Evolutionary conservation across 202 grass and related monocot genomes (phyloP).

Genomic region (Schoenoplectus triqueter): DNA sequence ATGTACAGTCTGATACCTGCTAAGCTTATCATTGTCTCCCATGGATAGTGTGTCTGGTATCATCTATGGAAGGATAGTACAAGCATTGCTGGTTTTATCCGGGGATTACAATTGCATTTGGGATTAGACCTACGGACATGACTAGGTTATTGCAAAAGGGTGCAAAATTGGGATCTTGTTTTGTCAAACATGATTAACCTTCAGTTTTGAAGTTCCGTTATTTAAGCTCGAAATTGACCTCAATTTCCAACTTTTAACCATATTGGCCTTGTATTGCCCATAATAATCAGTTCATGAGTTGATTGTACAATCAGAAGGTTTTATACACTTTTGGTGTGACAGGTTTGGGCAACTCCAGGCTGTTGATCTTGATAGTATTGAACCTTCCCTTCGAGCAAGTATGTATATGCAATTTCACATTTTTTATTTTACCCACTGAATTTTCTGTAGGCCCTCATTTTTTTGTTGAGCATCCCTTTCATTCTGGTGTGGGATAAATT

Average conservation of each 20-base stretch:
- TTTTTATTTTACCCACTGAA: conserved; percentile 29
- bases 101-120: neutral
- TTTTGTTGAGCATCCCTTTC: neutral
- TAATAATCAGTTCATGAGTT: neutral
- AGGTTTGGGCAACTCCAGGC: conserved; percentile 91
- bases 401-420: conserved; percentile 38
- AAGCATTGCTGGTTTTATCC: neutral
- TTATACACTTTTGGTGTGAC: neutral
- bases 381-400: conserved; percentile 89
- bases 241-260: neutral
- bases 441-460: neutral
- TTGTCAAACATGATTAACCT: neutral
- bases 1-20: neutral
- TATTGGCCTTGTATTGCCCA: neutral
- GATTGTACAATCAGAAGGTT: neutral
- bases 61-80: neutral
- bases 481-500: neutral
- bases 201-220: neutral
- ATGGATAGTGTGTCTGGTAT: neutral
- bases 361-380: conserved; percentile 74
- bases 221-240: neutral
- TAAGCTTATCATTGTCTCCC: neutral
- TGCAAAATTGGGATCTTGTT: neutral
- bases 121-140: neutral
- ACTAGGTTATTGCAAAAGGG: neutral